phyloP scores from a whole-genome alignment of 108 stramenopile species.

The Cyclotella choctawhatcheeana region DNA sequence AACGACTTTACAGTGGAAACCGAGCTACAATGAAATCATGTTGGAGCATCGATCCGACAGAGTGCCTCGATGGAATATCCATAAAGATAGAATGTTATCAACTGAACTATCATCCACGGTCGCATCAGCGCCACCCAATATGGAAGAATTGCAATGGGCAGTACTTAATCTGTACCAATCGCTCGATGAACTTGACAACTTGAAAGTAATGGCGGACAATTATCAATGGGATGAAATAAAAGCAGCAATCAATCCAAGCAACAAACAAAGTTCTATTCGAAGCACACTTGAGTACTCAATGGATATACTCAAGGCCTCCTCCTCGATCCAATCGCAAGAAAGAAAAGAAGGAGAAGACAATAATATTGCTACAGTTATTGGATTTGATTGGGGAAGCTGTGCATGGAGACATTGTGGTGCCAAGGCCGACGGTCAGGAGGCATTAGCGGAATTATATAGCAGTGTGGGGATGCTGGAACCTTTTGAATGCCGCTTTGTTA shows the following conservation, averaged over 20 bases:
- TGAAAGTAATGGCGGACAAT: slow-evolving; percentile 61
- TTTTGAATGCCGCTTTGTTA: slow-evolving; percentile 73
- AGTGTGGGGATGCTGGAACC: slow-evolving; percentile 84
- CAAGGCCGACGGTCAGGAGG: slow-evolving; percentile 85
- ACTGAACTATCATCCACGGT: too few species aligned
- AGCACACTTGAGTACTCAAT: slow-evolving; percentile 43
- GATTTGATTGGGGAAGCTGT: slow-evolving; percentile 89
- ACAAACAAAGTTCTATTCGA: slow-evolving; percentile 1
- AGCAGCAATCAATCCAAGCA: slow-evolving; percentile 20
- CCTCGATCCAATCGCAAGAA: slow-evolving; percentile 1
- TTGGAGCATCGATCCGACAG: slow-evolving; percentile 63
- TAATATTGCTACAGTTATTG: slow-evolving; percentile 48
- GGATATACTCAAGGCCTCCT: slow-evolving; percentile 31
- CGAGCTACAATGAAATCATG: slow-evolving; percentile 88
- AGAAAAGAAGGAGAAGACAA: neutral
- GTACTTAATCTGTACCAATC: slow-evolving; percentile 51
- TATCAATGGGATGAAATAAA: slow-evolving; percentile 80
- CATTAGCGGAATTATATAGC: slow-evolving; percentile 76
- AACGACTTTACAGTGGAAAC: slow-evolving; percentile 40
- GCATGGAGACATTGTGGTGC: slow-evolving; percentile 90
- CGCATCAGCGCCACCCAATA: neutral
- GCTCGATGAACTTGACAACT: slow-evolving; percentile 43
- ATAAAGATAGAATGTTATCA: too few species aligned
- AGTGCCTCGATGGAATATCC: slow-evolving; percentile 69
- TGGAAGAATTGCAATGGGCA: slow-evolving; percentile 53